Conservation (phyloP, 2,329 filamentous ascomycete species). For the Cladorrhinum sp. region DNA sequence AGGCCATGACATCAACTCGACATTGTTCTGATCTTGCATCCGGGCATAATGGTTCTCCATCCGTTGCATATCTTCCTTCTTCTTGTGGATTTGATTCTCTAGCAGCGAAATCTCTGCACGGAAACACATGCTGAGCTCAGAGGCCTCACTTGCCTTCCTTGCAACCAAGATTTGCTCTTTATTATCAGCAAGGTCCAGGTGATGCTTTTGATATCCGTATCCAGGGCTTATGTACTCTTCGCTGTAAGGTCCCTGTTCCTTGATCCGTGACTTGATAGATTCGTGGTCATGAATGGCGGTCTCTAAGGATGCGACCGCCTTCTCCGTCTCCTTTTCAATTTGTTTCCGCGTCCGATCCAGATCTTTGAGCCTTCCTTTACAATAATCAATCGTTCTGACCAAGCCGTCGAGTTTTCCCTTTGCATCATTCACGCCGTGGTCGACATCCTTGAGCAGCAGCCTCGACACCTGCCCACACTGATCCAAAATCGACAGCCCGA, state of each 20-base stretch:
- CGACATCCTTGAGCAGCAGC: conserved; percentile 5
- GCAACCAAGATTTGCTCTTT: not conserved
- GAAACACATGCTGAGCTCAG: not conserved
- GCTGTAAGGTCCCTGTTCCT: too few species aligned
- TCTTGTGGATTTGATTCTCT: not conserved
- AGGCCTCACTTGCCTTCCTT: not conserved
- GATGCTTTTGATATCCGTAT: too few species aligned
- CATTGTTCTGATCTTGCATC: not conserved
- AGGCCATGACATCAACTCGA: not conserved
- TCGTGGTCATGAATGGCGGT: not conserved
- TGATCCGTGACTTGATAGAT: too few species aligned
- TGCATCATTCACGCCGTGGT: not conserved
- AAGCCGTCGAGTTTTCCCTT: not conserved
- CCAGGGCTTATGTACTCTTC: not conserved
- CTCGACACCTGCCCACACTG: conserved; percentile 12
- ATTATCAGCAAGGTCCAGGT: too few species aligned
- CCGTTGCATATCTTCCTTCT: not conserved
- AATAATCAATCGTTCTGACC: not conserved
- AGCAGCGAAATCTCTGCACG: not conserved
- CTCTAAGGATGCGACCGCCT: not conserved
- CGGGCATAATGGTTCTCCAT: not conserved
- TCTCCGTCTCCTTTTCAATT: not conserved
- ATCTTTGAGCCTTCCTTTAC: not conserved
- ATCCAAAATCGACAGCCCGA: conserved; percentile 30
- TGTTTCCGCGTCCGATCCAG: not conserved